Evolutionary conservation across 257 asterid species (phyloP).

Genomic region (Oldenlandia corymbosa): DNA sequence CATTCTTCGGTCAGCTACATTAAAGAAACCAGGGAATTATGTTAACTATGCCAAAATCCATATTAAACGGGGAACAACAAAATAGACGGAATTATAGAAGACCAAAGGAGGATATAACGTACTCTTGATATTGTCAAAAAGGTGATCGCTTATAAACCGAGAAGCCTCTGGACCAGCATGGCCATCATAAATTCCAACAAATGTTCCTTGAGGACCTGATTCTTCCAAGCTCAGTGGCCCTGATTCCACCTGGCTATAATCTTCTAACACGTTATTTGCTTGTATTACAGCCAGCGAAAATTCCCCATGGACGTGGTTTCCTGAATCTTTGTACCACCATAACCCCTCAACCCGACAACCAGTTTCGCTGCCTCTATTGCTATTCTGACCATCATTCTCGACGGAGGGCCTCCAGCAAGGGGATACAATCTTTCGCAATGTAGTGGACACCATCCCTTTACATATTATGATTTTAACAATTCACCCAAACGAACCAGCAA

Average conservation of each 20-base stretch:
- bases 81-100: neutral
- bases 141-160: conserved; percentile 45
- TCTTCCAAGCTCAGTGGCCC: conserved; percentile 62
- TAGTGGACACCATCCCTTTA: conserved; percentile 53
- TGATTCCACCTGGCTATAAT: conserved; percentile 80
- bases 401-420: conserved; percentile 69
- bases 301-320: conserved; percentile 63
- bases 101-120: conserved; percentile 20
- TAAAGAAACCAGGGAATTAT: neutral
- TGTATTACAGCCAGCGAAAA: conserved; percentile 86
- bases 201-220: conserved; percentile 67
- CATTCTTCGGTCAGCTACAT: neutral
- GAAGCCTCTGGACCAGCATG: conserved; percentile 90
- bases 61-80: neutral
- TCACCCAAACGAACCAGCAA: conserved; percentile 26
- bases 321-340: conserved; percentile 77
- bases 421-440: conserved; percentile 52
- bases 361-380: conserved; percentile 38
- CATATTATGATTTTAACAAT: conserved; percentile 26
- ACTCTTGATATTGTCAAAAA: conserved; percentile 70
- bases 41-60: neutral
- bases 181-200: conserved; percentile 87
- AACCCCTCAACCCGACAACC: conserved; percentile 53
- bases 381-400: conserved; percentile 33
- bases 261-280: conserved; percentile 67